A percentile compares a stretch with the other conserved stretches of the same genome.
phyloP scores from a whole-genome alignment of 345 rosid genomes.

The Capsella bursapastoris region DNA sequence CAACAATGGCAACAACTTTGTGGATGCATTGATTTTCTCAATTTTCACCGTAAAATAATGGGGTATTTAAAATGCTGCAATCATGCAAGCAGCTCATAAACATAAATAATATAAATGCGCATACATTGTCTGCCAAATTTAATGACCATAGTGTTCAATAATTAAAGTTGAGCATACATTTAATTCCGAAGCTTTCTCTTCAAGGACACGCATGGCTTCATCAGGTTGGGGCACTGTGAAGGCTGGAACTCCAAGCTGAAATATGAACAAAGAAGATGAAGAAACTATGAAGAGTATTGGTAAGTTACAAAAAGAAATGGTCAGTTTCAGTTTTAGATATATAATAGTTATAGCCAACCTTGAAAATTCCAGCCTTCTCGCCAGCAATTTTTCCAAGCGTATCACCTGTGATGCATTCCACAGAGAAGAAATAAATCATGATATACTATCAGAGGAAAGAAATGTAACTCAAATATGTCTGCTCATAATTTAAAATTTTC shows the following conservation, averaged over 20 bases:
- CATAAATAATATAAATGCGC: not conserved
- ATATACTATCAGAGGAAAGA: not conserved
- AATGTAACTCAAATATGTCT: not conserved
- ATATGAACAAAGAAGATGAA: slow-evolving; percentile 29
- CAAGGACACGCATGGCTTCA: slow-evolving; percentile 95
- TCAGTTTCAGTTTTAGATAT: slow-evolving; percentile 9
- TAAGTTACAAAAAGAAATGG: not conserved
- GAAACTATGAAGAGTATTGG: slow-evolving; percentile 12
- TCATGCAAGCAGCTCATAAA: slow-evolving; percentile 21
- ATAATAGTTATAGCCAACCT: slow-evolving; percentile 61
- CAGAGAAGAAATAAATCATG: slow-evolving; percentile 33
- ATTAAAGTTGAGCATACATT: slow-evolving; percentile 60
- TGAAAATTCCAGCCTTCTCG: slow-evolving; percentile 96
- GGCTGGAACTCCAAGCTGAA: slow-evolving; percentile 83
- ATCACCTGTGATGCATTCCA: slow-evolving; percentile 64
- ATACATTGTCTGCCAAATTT: slow-evolving; percentile 6
- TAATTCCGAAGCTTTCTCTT: slow-evolving; percentile 69
- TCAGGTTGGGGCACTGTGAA: slow-evolving; percentile 94
- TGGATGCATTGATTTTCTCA: slow-evolving; percentile 12
- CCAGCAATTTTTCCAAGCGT: slow-evolving; percentile 96
- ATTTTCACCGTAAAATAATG: not conserved
- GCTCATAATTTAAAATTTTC: slow-evolving; percentile 4
- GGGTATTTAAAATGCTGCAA: not conserved
- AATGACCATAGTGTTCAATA: not conserved
- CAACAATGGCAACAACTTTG: slow-evolving; percentile 10